Base-by-base conservation (phyloP, 1,284 basidiomycete species). In the Trichosporon ovoides region DNA sequence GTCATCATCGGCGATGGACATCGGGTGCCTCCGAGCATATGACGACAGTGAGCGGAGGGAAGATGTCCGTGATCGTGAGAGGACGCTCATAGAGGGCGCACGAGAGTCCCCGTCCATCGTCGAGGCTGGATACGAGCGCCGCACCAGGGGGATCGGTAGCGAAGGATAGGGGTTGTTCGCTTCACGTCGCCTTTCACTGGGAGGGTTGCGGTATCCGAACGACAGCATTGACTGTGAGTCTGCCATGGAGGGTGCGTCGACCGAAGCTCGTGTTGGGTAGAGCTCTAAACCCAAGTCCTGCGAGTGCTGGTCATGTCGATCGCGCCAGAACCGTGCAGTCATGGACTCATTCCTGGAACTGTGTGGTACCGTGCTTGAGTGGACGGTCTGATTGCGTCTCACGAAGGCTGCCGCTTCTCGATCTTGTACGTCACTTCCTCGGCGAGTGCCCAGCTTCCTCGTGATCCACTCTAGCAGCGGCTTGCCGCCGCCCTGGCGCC, bases 381-480 rank as follows among this genome's bases (percentile, higher is more conserved):
- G 51, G 38, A 19, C 55, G 33, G 38, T 34, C 9, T 52, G 53
- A 31, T 40, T 49, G 34, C 53, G 37, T 22, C 53, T 33, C 13
- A 50, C 52, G 2, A 48, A 28, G n/a, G n/a, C n/a, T 37, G 52
- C 38, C 22, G 51, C 48, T 33, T 61, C 63, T 9, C 38, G 19
- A 13, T 62, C 52, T 34, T 60, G 51, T 43, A 53, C 56, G 59
- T 66, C 31, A 61, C 68, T 57, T 61, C 38, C 46, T 20, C 72
- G 65, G 0, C 67, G 63, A 7, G 63, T 64, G 10, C 69, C 71
- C 16, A 93, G 80, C 75, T 94, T 94, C 64, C 89, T 85, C 65
- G 91, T 87, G 65, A 94, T 85, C 91, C 91, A 94, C 66, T 90
- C 89, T 68, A 93, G 87, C 66, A 94, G 86, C 3, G 91, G 91